These are phyloP conservation scores for Xylariaceae sp. DNA, from an alignment of 2,329 filamentous ascomycete genomes.

Conservation along the genomic window DNA sequence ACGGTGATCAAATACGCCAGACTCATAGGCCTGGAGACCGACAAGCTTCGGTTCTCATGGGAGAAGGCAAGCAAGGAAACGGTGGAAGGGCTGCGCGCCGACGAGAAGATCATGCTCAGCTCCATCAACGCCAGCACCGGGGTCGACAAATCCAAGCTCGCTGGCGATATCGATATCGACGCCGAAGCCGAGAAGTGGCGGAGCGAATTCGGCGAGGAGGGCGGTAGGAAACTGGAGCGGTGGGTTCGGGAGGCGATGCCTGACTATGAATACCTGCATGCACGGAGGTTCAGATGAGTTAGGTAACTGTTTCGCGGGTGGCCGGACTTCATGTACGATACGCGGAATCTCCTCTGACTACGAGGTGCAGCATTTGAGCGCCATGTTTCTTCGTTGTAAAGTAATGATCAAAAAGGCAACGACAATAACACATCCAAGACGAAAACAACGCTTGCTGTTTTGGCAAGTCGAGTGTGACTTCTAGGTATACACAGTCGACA, in stretches of 20 bases:
- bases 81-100: neutral
- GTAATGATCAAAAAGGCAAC: too few species aligned
- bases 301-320: too few species aligned
- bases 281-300: neutral
- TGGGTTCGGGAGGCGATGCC: constrained; percentile 21
- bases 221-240: constrained; percentile 16
- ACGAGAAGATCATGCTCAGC: constrained; percentile 12
- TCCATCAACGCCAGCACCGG: constrained; percentile 15
- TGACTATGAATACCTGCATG: constrained; percentile 18
- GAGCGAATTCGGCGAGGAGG: constrained; percentile 19
- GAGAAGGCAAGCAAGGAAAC: constrained; percentile 13
- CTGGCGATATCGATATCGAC: constrained; percentile 15
- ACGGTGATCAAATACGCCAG: constrained; percentile 18
- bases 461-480: too few species aligned
- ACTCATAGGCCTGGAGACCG: constrained; percentile 14
- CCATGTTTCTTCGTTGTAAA: too few species aligned
- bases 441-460: too few species aligned
- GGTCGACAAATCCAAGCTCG: constrained; percentile 16
- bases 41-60: constrained; percentile 18
- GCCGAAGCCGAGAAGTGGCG: constrained; percentile 20
- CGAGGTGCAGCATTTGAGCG: too few species aligned
- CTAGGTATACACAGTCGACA: too few species aligned
- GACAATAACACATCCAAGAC: too few species aligned
- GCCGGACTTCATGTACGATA: too few species aligned
- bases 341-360: too few species aligned